Conservation (phyloP, 2,329 filamentous ascomycete genomes). For the Aspergillus quadrilineatus region DNA sequence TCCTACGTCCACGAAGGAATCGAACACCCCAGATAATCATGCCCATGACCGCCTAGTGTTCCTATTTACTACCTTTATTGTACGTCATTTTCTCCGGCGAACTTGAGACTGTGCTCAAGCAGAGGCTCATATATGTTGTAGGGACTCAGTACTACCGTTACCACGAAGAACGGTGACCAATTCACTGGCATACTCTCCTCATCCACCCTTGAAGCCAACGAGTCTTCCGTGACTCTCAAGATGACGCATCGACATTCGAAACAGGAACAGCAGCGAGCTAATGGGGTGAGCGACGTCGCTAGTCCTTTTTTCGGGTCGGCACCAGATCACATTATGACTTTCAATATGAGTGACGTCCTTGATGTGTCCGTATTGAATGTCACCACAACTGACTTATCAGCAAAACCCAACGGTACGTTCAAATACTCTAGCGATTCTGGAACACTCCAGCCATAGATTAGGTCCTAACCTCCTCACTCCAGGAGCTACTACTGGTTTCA, state of each 20-base stretch:
- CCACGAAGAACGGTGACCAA: slow-evolving; percentile 60
- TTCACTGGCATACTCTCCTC: slow-evolving; percentile 63
- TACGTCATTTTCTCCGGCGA: slow-evolving; percentile 38
- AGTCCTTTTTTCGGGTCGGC: slow-evolving; percentile 44
- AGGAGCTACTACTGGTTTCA: slow-evolving; percentile 71
- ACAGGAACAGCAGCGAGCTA: slow-evolving; percentile 36
- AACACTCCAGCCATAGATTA: neutral
- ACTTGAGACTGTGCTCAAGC: neutral
- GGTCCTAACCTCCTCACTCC: slow-evolving; percentile 3
- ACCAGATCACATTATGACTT: slow-evolving; percentile 55
- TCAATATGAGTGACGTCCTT: slow-evolving; percentile 61
- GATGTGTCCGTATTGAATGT: slow-evolving; percentile 58
- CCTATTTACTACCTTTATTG: slow-evolving; percentile 59
- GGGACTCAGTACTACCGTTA: slow-evolving; percentile 58
- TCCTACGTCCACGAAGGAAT: slow-evolving; percentile 48
- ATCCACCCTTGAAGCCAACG: slow-evolving; percentile 51
- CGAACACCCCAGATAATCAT: slow-evolving; percentile 56
- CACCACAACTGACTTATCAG: slow-evolving; percentile 50
- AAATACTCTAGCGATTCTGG: neutral
- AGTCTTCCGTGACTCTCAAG: slow-evolving; percentile 60
- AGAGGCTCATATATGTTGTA: slow-evolving; percentile 33
- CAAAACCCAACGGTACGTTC: slow-evolving; percentile 58
- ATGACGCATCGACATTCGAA: slow-evolving; percentile 60
- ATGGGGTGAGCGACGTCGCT: slow-evolving; percentile 43
- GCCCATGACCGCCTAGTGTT: slow-evolving; percentile 61